A percentile compares a stretch with the other conserved stretches of the same genome.
Conservation (phyloP, 108 stramenopile species). For the Pinguiococcus pyrenoidosus region DNA sequence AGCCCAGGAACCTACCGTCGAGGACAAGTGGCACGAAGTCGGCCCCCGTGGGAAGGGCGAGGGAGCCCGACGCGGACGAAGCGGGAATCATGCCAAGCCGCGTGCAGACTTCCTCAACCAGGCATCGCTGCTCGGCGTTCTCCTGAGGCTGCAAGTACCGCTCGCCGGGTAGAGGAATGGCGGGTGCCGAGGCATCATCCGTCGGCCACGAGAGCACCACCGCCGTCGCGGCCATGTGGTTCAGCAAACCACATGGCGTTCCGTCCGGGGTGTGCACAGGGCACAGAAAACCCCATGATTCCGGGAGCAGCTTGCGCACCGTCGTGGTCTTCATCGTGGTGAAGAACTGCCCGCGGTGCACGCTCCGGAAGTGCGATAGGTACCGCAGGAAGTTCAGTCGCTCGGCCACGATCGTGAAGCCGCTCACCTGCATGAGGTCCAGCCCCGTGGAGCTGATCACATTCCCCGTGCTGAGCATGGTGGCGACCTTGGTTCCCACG, state of each 20-base stretch:
- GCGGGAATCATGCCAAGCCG: too few species aligned
- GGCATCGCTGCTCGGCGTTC: too few species aligned
- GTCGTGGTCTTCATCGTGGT: slow-evolving; percentile 99
- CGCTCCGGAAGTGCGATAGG: slow-evolving; percentile 89
- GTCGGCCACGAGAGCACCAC: background rate
- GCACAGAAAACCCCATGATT: slow-evolving; percentile 96
- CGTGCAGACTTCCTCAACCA: too few species aligned
- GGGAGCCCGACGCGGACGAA: slow-evolving; percentile 2
- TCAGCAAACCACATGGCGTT: slow-evolving; percentile 90
- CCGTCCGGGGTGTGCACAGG: slow-evolving; percentile 99
- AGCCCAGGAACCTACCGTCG: slow-evolving; percentile 61
- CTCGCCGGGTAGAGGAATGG: too few species aligned
- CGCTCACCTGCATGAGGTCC: slow-evolving; percentile 86
- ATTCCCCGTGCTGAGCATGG: slow-evolving; percentile 88
- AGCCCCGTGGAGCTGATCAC: slow-evolving; percentile 74
- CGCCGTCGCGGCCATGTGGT: slow-evolving; percentile 74
- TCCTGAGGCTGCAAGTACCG: too few species aligned
- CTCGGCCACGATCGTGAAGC: slow-evolving; percentile 96
- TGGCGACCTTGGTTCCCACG: slow-evolving; percentile 57
- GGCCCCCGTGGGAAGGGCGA: slow-evolving; percentile 3
- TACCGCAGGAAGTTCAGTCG: slow-evolving; percentile 86
- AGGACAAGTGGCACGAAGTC: slow-evolving; percentile 54
- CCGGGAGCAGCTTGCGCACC: slow-evolving; percentile 90
- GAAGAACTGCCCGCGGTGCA: slow-evolving; percentile 97
- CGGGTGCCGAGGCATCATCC: too few species aligned